These are phyloP conservation scores for Metarhizium anisopliae DNA, from an alignment of 2,329 filamentous ascomycete species.

Conservation along the genomic window DNA sequence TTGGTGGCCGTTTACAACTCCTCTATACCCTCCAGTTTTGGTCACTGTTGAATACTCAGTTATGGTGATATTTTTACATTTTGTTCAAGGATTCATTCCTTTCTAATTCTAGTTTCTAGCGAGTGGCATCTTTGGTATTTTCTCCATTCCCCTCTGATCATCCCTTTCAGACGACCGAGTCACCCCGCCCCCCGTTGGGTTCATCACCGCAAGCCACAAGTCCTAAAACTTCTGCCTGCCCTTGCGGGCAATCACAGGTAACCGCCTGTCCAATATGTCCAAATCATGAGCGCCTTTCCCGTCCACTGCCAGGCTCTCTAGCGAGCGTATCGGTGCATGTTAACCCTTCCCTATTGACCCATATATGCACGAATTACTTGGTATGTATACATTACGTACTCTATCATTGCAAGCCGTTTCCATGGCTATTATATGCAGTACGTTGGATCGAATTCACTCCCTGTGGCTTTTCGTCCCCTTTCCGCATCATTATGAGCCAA, in stretches of 20 bases:
- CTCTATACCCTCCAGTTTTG: too few relatives aligned
- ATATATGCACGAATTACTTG: constrained; percentile 27
- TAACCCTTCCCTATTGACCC: constrained; percentile 9
- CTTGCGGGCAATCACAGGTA: constrained; percentile 1
- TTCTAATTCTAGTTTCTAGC: constrained; percentile 26
- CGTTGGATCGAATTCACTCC: constrained; percentile 7
- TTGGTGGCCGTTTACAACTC: too few relatives aligned
- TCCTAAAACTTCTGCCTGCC: neutral
- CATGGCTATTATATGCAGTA: constrained; percentile 21
- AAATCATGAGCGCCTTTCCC: constrained; percentile 10
- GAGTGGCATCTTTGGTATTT: constrained; percentile 30
- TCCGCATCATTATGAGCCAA: constrained; percentile 10
- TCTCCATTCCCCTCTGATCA: constrained; percentile 16
- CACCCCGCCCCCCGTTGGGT: neutral
- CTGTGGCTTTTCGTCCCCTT: constrained; percentile 13
- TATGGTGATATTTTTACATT: neutral
- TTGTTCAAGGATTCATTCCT: constrained; percentile 14
- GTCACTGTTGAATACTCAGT: neutral
- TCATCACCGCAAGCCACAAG: neutral
- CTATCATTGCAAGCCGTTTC: constrained; percentile 21
- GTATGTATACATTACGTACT: constrained; percentile 32
- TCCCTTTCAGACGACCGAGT: constrained; percentile 3
- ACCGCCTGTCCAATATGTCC: neutral
- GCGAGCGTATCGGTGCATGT: constrained; percentile 25
- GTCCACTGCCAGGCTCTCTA: constrained; percentile 17